phyloP scores from a whole-genome alignment of 208 protist genomes.

The Endotrypanum monterogeii region DNA sequence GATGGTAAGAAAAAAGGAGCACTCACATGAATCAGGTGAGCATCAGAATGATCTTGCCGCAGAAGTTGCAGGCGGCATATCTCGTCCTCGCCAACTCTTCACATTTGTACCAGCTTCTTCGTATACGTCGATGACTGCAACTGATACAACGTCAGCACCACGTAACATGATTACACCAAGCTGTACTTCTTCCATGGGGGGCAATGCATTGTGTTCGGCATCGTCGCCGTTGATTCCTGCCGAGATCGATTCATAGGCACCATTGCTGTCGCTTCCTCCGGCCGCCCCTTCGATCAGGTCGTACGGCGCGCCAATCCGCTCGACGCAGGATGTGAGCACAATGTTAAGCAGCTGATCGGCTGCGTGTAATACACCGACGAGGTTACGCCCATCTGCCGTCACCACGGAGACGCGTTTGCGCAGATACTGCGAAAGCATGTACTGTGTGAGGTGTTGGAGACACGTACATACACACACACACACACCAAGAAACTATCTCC shows the following conservation, averaged over 20 bases:
- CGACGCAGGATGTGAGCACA: constrained; percentile 66
- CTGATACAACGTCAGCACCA: constrained; percentile 69
- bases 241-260: background rate
- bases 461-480: background rate
- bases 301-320: constrained; percentile 58
- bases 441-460: background rate
- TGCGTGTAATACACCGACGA: constrained; percentile 76
- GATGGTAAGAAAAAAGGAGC: background rate
- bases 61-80: constrained; percentile 54
- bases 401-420: constrained; percentile 79
- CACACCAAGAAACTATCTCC: background rate
- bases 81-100: constrained; percentile 43
- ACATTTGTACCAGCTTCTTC: constrained; percentile 71
- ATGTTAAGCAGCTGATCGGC: constrained; percentile 87
- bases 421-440: constrained; percentile 71
- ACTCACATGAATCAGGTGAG: background rate
- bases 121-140: constrained; percentile 69
- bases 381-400: constrained; percentile 75
- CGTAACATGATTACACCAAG: constrained; percentile 79
- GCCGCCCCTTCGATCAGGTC: constrained; percentile 22
- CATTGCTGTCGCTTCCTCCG: constrained; percentile 9
- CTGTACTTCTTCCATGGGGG: constrained; percentile 43
- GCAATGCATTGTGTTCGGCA: background rate
- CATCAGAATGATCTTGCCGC: constrained; percentile 1
- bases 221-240: background rate